These are phyloP conservation scores for Tulasnella calospora DNA, from an alignment of 768 basidiomycete species.

Conservation along the genomic window DNA sequence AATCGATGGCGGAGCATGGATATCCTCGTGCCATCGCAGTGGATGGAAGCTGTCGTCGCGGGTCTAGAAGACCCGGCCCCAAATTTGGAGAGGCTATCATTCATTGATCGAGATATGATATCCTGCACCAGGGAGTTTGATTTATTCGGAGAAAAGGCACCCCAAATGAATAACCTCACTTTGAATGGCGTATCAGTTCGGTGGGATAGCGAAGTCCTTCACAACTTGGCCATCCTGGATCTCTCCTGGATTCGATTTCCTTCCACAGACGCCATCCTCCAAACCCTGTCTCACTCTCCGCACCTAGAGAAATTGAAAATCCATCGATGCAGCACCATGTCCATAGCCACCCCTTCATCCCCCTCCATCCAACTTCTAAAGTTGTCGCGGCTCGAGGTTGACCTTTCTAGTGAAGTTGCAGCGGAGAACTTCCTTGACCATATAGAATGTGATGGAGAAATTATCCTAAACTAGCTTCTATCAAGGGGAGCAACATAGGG, in stretches of 20 bases:
- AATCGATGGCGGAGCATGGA: background rate
- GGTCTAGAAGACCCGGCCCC: background rate
- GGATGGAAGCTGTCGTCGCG: background rate
- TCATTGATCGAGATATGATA: background rate
- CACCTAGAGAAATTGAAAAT: too few relatives aligned
- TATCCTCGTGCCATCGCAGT: background rate
- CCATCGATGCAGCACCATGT: too few relatives aligned
- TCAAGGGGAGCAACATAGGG: too few relatives aligned
- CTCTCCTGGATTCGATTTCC: background rate
- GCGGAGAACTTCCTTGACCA: background rate
- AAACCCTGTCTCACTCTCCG: background rate
- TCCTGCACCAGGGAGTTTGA: too few relatives aligned
- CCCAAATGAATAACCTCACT: background rate
- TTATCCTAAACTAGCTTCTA: too few relatives aligned
- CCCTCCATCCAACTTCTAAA: background rate
- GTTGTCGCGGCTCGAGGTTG: background rate
- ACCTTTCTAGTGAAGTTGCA: background rate
- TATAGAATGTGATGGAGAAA: too few relatives aligned
- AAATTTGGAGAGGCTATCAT: background rate
- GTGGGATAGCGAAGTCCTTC: background rate
- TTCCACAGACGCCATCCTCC: background rate
- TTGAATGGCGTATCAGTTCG: background rate
- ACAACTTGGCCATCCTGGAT: background rate
- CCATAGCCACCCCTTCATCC: background rate
- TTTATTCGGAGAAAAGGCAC: too few relatives aligned